These are phyloP conservation scores for Spergularia bocconei DNA, from an alignment of 148 eudicot species.

Conservation along the genomic window DNA sequence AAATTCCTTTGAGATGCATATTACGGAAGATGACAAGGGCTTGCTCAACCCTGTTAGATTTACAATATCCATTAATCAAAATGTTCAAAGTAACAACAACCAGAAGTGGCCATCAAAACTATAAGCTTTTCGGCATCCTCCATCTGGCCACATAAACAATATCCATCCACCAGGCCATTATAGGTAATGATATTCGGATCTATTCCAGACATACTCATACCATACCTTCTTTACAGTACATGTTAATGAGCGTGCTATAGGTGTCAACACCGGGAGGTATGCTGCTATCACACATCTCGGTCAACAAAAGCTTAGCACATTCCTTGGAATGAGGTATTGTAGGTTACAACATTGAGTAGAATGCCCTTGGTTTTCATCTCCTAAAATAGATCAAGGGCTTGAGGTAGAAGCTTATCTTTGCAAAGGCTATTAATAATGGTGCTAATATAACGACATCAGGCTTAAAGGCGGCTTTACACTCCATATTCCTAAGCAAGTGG, in stretches of 20 bases:
- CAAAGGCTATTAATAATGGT: conserved; percentile 22
- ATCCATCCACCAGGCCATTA: no score
- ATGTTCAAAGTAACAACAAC: no score
- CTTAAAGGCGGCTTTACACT: neutral
- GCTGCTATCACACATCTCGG: neutral
- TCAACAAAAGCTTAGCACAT: conserved; percentile 9
- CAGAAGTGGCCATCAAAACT: no score
- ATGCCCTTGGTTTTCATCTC: conserved; percentile 15
- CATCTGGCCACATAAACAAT: no score
- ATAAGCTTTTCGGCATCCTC: no score
- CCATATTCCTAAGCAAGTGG: conserved; percentile 12
- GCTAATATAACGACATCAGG: conserved; percentile 13
- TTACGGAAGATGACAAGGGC: no score
- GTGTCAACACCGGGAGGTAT: neutral
- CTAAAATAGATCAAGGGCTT: conserved; percentile 8
- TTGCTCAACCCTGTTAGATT: no score
- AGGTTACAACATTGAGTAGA: neutral
- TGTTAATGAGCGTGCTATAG: neutral
- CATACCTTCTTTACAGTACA: conserved; percentile 1
- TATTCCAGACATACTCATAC: neutral
- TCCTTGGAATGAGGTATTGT: conserved; percentile 4
- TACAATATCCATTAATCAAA: no score
- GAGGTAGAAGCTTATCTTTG: conserved; percentile 3
- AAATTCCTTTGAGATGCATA: no score
- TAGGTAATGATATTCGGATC: no score